phyloP scores from a whole-genome alignment of 768 basidiomycete species.

The Naganishia kalamii region DNA sequence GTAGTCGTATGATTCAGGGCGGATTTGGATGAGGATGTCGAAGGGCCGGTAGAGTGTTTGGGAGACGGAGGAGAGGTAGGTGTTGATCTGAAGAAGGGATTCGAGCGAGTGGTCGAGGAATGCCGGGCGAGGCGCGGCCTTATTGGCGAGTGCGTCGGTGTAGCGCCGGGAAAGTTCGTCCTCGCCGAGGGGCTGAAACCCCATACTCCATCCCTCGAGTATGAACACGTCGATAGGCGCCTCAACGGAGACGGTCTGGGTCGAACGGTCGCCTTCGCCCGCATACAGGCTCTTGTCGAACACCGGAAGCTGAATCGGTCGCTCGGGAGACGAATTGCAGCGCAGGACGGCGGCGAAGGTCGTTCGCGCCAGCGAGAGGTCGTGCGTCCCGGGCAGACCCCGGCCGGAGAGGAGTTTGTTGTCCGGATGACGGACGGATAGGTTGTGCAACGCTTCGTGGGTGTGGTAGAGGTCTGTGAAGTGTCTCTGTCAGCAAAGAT shows the following conservation, averaged over 20 bases:
- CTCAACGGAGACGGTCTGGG: not conserved
- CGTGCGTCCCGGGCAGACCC: constrained; percentile 33
- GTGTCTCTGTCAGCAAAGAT: not conserved
- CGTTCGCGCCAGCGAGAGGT: constrained; percentile 13
- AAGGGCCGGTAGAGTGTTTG: not conserved
- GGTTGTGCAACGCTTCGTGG: not conserved
- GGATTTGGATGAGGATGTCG: constrained; percentile 12
- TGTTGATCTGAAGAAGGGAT: not conserved
- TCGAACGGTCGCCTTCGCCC: constrained; percentile 76
- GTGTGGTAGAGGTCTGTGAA: constrained; percentile 28
- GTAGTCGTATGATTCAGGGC: constrained; percentile 42
- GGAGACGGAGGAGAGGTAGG: not conserved
- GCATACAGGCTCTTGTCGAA: constrained; percentile 69
- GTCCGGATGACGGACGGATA: constrained; percentile 15
- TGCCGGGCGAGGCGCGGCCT: too few relatives aligned
- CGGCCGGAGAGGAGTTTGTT: constrained; percentile 28
- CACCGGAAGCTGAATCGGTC: not conserved
- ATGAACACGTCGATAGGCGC: constrained; percentile 70
- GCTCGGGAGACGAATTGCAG: not conserved
- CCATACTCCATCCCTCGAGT: constrained; percentile 92
- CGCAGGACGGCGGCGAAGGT: not conserved
- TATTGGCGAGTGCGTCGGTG: constrained; percentile 28
- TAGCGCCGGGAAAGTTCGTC: constrained; percentile 57
- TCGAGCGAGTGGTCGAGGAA: constrained; percentile 11
- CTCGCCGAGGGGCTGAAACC: constrained; percentile 63